A percentile compares a stretch with the other conserved stretches of the same genome.
phyloP scores from a whole-genome alignment of 495 filamentous ascomycete species.

The Penicillium verhagenii region DNA sequence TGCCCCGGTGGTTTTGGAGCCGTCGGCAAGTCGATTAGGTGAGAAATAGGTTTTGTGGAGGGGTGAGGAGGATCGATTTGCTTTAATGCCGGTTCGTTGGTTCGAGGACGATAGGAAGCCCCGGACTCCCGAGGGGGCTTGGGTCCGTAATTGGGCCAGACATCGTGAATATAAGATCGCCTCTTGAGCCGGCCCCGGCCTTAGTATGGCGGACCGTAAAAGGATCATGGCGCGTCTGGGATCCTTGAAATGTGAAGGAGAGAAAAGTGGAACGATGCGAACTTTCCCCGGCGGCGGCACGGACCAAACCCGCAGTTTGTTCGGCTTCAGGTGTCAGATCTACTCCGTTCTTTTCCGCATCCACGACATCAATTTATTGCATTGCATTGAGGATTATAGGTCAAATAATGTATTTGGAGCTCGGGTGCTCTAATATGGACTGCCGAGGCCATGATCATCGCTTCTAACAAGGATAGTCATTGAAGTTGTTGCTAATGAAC shows the following conservation, averaged over 20 bases:
- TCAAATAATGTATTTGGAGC: too few relatives aligned
- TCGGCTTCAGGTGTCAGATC: slow-evolving; percentile 3
- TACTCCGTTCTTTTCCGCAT: not conserved
- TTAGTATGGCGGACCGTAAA: slow-evolving; percentile 41
- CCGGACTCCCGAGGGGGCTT: slow-evolving; percentile 23
- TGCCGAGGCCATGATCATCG: too few relatives aligned
- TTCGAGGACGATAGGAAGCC: slow-evolving; percentile 36
- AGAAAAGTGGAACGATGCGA: slow-evolving; percentile 26
- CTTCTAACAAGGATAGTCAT: too few relatives aligned
- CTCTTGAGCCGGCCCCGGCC: slow-evolving; percentile 34
- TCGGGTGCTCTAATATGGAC: too few relatives aligned
- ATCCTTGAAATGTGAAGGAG: slow-evolving; percentile 13
- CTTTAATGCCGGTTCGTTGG: slow-evolving; percentile 28
- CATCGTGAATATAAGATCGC: slow-evolving; percentile 35
- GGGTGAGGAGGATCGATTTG: slow-evolving; percentile 26
- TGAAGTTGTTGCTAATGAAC: too few relatives aligned
- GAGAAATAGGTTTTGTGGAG: slow-evolving; percentile 46
- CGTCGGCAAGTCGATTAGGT: slow-evolving; percentile 28
- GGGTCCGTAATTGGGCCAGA: slow-evolving; percentile 19
- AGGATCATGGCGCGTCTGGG: slow-evolving; percentile 39
- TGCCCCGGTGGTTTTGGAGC: slow-evolving; percentile 18
- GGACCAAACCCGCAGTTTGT: slow-evolving; percentile 31
- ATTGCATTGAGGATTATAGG: too few relatives aligned
- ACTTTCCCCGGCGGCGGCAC: slow-evolving; percentile 35
- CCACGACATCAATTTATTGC: not conserved